phyloP scores from a whole-genome alignment of 805 yeast species.

The Candida ulmi region DNA sequence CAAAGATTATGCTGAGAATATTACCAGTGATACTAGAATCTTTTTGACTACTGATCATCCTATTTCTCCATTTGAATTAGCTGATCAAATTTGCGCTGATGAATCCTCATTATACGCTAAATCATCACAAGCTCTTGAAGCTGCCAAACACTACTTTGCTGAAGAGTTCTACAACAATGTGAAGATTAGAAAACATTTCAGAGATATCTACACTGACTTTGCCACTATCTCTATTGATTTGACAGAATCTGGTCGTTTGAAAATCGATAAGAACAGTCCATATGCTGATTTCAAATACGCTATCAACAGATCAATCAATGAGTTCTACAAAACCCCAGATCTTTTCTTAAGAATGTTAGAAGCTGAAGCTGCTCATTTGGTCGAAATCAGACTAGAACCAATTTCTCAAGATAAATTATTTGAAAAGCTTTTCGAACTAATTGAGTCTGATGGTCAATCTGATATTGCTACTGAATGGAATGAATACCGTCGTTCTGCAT shows the following conservation, averaged over 20 bases:
- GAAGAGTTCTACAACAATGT: constrained; percentile 81
- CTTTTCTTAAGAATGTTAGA: constrained; percentile 82
- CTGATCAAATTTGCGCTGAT: constrained; percentile 34
- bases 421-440: constrained; percentile 44
- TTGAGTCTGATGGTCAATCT: constrained; percentile 74
- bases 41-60: constrained; percentile 67
- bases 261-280: constrained; percentile 74
- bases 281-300: constrained; percentile 92
- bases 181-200: constrained; percentile 64
- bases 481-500: constrained; percentile 58
- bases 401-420: constrained; percentile 31
- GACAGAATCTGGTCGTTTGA: constrained; percentile 77
- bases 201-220: constrained; percentile 54
- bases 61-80: constrained; percentile 54
- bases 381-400: constrained; percentile 55
- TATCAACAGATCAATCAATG: constrained; percentile 69
- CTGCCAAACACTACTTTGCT: constrained; percentile 69
- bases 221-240: constrained; percentile 68
- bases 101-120: constrained; percentile 46
- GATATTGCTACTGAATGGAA: constrained; percentile 81
- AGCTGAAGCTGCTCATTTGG: constrained; percentile 78
- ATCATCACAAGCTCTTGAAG: constrained; percentile 57
- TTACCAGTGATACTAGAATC: constrained; percentile 59
- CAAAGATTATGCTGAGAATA: constrained; percentile 76
- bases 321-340: constrained; percentile 72